Evolutionary conservation across 305 asterid genomes (phyloP), one percentile per base, ranked within the genome.

Genomic region (Fraxinus platypoda): DNA sequence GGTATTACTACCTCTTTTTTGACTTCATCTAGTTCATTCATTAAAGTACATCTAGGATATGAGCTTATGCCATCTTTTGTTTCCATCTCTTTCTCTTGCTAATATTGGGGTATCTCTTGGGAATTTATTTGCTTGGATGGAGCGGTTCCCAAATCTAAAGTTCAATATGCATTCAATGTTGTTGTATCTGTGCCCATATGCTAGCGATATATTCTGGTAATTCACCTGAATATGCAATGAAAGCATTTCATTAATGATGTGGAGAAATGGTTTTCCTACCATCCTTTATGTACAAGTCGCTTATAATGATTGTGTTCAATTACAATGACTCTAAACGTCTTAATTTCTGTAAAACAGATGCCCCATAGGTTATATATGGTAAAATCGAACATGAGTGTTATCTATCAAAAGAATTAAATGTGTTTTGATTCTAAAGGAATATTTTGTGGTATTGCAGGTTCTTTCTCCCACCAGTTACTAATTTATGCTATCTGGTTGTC

Each of bases 401-500:
- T 64, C 73, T 64, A 28, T 7, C 8, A 7, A 8, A 17, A 30
- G 15, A 35, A 25, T 34, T 76, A 26, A 15, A 21, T 38, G 31
- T 78, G 59, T 70, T 34, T 38, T 6, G 21, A 82, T 83, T 73
- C 57, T 81, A 38, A 41, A 85, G 78, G 28, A 57, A 77, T n/a
- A 6, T 57, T 41, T 73, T 35, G 6, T 79, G 78, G 35, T 54
- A 43, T 74, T 85, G 90, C 95, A 95, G 99, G 97, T 85, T 88
- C 83, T 81, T 89, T 88, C 86, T 86, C 91, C 84, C 91, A 84
- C 78, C 87, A 88, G 85, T 83, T 88, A 78, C 86, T 94, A 57
- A 89, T 87, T 34, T 85, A 90, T 84, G 84, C 90, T 70, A 82
- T 94, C 83, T 95, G 97, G 95, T 86, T 91, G 85, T 86, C 87